Evolutionary conservation across 2,329 filamentous ascomycete species (phyloP).

Genomic region (Penicillium sp.): DNA sequence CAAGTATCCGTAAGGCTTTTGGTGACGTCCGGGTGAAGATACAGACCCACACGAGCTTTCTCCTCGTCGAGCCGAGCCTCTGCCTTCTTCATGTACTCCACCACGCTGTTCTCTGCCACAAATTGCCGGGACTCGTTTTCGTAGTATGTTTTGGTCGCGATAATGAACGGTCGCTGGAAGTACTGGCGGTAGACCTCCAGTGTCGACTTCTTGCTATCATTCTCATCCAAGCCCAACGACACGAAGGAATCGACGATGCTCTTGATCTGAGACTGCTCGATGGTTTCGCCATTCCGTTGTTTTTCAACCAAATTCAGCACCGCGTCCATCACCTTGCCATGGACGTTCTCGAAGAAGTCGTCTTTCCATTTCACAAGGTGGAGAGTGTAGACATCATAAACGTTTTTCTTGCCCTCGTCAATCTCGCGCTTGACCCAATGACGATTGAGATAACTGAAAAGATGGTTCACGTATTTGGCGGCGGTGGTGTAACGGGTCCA

Average conservation of each 20-base stretch:
- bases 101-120: conserved; percentile 92
- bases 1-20: conserved; percentile 80
- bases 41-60: conserved; percentile 88
- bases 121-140: conserved; percentile 90
- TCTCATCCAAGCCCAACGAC: conserved; percentile 88
- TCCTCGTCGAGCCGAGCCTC: conserved; percentile 86
- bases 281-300: conserved; percentile 95
- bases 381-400: conserved; percentile 96
- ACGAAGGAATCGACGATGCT: conserved; percentile 95
- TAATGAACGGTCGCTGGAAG: conserved; percentile 90
- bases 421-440: conserved; percentile 99
- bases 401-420: conserved; percentile 96
- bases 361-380: conserved; percentile 94
- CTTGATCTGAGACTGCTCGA: conserved; percentile 96
- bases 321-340: conserved; percentile 87
- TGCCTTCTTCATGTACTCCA: conserved; percentile 99
- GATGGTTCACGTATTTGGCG: conserved; percentile 94
- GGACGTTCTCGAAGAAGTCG: conserved; percentile 81
- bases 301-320: conserved; percentile 95
- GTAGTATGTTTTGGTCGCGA: conserved; percentile 82
- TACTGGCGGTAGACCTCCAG: conserved; percentile 90
- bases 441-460: conserved; percentile 93
- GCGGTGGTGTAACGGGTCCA: conserved; percentile 95
- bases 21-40: conserved; percentile 87
- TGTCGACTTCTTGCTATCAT: conserved; percentile 88